These are phyloP conservation scores for Boletus speciosus DNA, from an alignment of 768 basidiomycete species.

Conservation along the genomic window DNA sequence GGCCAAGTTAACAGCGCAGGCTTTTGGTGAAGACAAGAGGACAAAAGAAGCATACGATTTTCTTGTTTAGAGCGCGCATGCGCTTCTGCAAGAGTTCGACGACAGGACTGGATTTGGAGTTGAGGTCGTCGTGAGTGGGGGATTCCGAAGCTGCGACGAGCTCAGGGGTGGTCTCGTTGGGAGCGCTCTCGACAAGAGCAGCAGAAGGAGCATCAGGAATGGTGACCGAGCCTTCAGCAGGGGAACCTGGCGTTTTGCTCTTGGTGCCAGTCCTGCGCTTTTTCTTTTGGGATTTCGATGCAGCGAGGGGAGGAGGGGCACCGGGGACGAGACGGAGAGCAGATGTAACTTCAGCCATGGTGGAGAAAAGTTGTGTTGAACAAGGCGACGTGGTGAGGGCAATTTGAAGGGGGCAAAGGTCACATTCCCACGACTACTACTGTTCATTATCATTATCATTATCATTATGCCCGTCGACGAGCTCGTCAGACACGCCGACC, in stretches of 20 bases:
- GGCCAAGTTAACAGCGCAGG: slow-evolving; percentile 11
- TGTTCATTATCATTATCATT: slow-evolving; percentile 1
- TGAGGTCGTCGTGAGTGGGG: slow-evolving; percentile 41
- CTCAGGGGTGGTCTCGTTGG: slow-evolving; percentile 45
- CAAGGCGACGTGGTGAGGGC: slow-evolving; percentile 2
- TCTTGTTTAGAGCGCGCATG: slow-evolving; percentile 73
- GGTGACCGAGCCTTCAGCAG: slow-evolving; percentile 36
- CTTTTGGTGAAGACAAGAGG: neutral
- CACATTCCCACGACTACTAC: slow-evolving; percentile 17
- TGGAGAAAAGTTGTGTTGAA: neutral
- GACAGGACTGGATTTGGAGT: slow-evolving; percentile 60
- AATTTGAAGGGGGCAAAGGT: slow-evolving; percentile 12
- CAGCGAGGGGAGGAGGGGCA: slow-evolving; percentile 59
- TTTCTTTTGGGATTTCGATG: slow-evolving; percentile 61
- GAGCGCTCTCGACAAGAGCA: slow-evolving; percentile 48
- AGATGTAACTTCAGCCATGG: slow-evolving; percentile 34
- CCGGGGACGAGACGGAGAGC: slow-evolving; percentile 67
- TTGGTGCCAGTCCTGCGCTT: slow-evolving; percentile 61
- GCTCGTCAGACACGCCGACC: slow-evolving; percentile 44
- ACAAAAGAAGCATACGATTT: slow-evolving; percentile 58
- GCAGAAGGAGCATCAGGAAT: slow-evolving; percentile 46
- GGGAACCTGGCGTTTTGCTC: slow-evolving; percentile 46
- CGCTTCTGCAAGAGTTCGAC: slow-evolving; percentile 80
- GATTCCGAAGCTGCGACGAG: slow-evolving; percentile 40
- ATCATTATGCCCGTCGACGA: slow-evolving; percentile 3